Evolutionary conservation across 768 basidiomycete genomes (phyloP).

Genomic region (Clavaria fumosa): DNA sequence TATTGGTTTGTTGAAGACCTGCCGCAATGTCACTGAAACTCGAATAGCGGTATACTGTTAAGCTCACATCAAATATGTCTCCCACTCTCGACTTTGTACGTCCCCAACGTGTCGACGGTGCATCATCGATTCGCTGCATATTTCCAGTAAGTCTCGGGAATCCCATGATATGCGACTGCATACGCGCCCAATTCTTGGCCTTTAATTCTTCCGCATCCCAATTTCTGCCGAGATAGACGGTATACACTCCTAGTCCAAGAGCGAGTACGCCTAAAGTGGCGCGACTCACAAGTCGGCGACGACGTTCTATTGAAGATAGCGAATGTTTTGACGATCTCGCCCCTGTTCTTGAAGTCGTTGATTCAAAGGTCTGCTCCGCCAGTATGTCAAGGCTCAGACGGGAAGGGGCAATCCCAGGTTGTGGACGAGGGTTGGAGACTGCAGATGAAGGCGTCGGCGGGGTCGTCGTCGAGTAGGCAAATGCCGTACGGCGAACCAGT

Average conservation of each 20-base stretch:
- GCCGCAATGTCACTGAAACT: constrained; percentile 2
- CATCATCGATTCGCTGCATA: constrained; percentile 38
- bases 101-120: constrained; percentile 46
- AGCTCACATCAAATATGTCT: constrained; percentile 54
- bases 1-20: constrained; percentile 89
- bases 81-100: constrained; percentile 46
- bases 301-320: constrained; percentile 64
- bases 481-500: too few relatives aligned
- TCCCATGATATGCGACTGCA: constrained; percentile 3
- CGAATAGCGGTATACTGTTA: background rate
- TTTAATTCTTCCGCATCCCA: constrained; percentile 65
- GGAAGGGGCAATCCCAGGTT: too few relatives aligned
- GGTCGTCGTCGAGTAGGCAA: too few relatives aligned
- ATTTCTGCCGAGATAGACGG: constrained; percentile 57
- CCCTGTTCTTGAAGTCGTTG: constrained; percentile 42
- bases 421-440: too few relatives aligned
- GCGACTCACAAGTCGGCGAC: constrained; percentile 41
- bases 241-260: constrained; percentile 39
- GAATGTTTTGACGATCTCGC: constrained; percentile 67
- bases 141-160: background rate
- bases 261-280: constrained; percentile 37
- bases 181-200: constrained; percentile 39
- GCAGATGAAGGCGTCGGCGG: too few relatives aligned
- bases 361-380: too few relatives aligned
- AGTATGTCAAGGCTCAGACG: too few relatives aligned